A percentile compares a stretch with the other conserved stretches of the same genome.
phyloP scores from a whole-genome alignment of 1,284 basidiomycete genomes.

The Tremellales sp. region DNA sequence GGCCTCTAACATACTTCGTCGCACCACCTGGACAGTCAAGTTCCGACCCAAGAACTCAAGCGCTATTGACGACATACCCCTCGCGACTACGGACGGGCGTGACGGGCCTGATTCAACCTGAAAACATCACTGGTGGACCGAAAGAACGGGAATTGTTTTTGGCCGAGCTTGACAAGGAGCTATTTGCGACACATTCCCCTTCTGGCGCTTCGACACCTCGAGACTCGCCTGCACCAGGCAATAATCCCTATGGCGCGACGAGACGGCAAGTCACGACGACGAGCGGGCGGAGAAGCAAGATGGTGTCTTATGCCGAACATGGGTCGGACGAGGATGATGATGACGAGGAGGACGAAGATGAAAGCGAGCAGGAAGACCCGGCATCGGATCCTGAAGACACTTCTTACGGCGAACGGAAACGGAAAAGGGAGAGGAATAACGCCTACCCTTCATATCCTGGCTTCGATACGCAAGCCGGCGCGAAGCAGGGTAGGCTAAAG shows the following conservation, averaged over 20 bases:
- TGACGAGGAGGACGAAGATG: conserved; percentile 53
- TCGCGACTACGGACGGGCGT: conserved; percentile 90
- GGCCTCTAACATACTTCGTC: conserved; percentile 37
- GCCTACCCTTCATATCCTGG: too few species aligned
- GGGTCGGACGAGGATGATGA: conserved; percentile 75
- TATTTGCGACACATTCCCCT: conserved; percentile 12
- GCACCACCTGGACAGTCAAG: conserved; percentile 41
- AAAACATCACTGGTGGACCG: conserved; percentile 50
- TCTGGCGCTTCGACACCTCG: conserved; percentile 33
- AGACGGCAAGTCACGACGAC: conserved; percentile 33
- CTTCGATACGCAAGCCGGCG: neutral
- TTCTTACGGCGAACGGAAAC: conserved; percentile 24
- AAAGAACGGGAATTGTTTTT: conserved; percentile 47
- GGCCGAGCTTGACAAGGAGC: conserved; percentile 38
- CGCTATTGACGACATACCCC: conserved; percentile 75
- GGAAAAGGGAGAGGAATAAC: conserved; percentile 9
- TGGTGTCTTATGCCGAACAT: conserved; percentile 83
- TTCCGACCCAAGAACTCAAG: conserved; percentile 56
- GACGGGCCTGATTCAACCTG: conserved; percentile 87
- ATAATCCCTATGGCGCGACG: conserved; percentile 23
- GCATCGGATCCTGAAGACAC: conserved; percentile 45
- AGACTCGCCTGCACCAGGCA: conserved; percentile 33
- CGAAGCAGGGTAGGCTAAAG: conserved; percentile 46
- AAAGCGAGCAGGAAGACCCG: conserved; percentile 4
- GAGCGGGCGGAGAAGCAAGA: conserved; percentile 54